These are phyloP conservation scores for Schwanniomyces polymorphus DNA, from an alignment of 805 yeast species.

Conservation along the genomic window DNA sequence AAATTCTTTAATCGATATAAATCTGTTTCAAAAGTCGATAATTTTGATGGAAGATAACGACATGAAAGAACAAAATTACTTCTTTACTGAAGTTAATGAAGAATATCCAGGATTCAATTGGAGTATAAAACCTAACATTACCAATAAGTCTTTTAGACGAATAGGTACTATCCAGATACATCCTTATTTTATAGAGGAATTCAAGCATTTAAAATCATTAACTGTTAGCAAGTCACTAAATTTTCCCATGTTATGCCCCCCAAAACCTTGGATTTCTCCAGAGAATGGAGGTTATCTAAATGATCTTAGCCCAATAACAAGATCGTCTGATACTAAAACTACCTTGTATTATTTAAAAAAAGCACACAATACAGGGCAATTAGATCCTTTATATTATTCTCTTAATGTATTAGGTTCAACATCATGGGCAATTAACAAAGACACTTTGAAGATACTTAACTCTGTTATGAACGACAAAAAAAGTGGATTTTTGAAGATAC, in stretches of 20 bases:
- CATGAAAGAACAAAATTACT: not conserved
- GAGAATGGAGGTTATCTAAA: slow-evolving; percentile 34
- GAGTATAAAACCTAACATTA: not conserved
- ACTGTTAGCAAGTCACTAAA: slow-evolving; percentile 12
- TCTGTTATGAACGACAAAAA: slow-evolving; percentile 13
- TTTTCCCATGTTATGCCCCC: slow-evolving; percentile 41
- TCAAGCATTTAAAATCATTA: slow-evolving; percentile 9
- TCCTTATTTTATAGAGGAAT: slow-evolving; percentile 18
- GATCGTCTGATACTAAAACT: slow-evolving; percentile 12
- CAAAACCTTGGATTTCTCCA: slow-evolving; percentile 35
- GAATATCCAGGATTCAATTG: slow-evolving; percentile 10
- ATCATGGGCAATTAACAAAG: slow-evolving; percentile 37
- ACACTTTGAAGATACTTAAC: slow-evolving; percentile 21
- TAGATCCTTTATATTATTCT: slow-evolving; percentile 26
- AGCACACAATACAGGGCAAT: slow-evolving; percentile 32
- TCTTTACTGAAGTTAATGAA: slow-evolving; percentile 2
- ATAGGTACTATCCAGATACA: slow-evolving; percentile 22
- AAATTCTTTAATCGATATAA: slow-evolving; percentile 5
- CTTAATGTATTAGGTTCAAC: slow-evolving; percentile 27
- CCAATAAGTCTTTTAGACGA: not conserved
- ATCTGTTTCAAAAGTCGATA: slow-evolving; percentile 3
- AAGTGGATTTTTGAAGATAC: slow-evolving; percentile 25
- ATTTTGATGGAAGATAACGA: slow-evolving; percentile 2
- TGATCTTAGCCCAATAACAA: slow-evolving; percentile 22
- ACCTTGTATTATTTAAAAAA: slow-evolving; percentile 18